These are phyloP conservation scores for Mortierella sp. DNA, from an alignment of 371 early-diverging fungal species.

Conservation along the genomic window DNA sequence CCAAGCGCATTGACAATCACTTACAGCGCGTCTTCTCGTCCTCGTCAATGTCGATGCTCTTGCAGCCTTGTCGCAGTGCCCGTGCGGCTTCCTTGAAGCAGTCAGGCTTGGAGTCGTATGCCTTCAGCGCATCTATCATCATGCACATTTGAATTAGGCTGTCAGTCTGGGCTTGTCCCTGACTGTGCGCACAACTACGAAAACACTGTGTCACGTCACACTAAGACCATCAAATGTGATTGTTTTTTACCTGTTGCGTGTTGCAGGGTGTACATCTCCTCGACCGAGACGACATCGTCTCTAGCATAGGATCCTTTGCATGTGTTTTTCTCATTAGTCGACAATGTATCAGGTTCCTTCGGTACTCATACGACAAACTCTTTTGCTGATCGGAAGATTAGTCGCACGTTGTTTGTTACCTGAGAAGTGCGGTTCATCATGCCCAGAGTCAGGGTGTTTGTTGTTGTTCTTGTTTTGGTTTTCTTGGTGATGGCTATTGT, in stretches of 20 bases:
- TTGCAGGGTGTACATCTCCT: conserved; percentile 25
- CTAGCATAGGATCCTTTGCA: conserved; percentile 1
- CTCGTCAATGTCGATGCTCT: conserved; percentile 37
- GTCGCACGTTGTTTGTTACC: background rate
- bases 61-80: conserved; percentile 34
- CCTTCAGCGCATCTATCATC: conserved; percentile 25
- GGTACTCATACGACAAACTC: background rate
- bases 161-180: background rate
- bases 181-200: background rate
- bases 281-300: conserved; percentile 8
- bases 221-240: background rate
- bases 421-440: background rate
- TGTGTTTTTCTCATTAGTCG: too few species aligned
- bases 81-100: conserved; percentile 45
- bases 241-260: conserved; percentile 41
- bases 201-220: background rate
- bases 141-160: background rate
- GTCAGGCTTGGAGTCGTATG: conserved; percentile 33
- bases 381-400: background rate
- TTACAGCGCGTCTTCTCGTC: conserved; percentile 43
- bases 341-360: background rate
- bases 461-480: background rate
- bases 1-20: too few species aligned
- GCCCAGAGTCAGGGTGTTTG: background rate
- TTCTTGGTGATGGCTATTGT: too few species aligned